phyloP scores from a whole-genome alignment of 805 yeast genomes.

The Barnettozyma pratensis region DNA sequence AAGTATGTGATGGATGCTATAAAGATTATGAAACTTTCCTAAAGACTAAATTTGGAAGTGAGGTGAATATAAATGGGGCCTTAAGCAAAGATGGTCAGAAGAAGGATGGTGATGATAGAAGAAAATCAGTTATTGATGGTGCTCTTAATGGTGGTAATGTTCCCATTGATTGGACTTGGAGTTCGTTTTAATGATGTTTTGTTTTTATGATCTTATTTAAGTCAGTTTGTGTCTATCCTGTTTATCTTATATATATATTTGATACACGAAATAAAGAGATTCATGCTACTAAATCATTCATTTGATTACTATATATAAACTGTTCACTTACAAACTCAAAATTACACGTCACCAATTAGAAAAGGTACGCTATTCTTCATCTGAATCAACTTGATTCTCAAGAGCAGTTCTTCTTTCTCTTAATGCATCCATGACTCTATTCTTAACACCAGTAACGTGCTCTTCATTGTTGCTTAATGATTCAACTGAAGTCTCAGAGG shows the following conservation, averaged over 20 bases:
- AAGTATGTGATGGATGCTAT: constrained; percentile 68
- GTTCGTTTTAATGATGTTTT: constrained; percentile 43
- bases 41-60: constrained; percentile 22
- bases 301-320: no score
- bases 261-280: neutral
- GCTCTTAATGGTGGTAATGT: constrained; percentile 19
- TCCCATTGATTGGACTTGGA: constrained; percentile 81
- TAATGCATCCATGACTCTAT: constrained; percentile 24
- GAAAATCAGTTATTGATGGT: constrained; percentile 31
- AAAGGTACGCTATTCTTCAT: neutral
- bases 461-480: constrained; percentile 6
- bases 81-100: neutral
- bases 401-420: constrained; percentile 23
- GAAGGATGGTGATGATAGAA: constrained; percentile 20
- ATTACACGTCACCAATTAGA: no score
- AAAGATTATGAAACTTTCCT: constrained; percentile 52
- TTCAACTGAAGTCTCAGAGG: constrained; percentile 27
- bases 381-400: neutral
- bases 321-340: no score
- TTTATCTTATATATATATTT: neutral
- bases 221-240: no score
- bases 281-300: neutral
- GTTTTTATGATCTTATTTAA: neutral
- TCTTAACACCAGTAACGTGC: constrained; percentile 20
- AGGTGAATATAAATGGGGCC: neutral